Conservation (phyloP, 2,329 filamentous ascomycete species). For the Claviceps sp. region DNA sequence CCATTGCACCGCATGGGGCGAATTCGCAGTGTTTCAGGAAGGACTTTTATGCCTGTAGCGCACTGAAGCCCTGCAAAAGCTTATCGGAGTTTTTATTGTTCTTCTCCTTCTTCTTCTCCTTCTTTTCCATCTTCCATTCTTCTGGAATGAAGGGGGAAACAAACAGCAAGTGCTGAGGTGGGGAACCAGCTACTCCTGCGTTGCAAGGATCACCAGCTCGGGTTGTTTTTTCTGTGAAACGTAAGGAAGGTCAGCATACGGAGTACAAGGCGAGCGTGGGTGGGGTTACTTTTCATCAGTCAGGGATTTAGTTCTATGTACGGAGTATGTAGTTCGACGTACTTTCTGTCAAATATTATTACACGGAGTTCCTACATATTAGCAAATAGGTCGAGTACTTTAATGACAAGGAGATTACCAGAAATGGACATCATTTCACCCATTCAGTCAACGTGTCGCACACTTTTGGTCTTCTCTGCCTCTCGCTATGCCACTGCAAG, state of each 20-base stretch:
- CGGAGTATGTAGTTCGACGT: neutral
- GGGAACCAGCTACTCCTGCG: neutral
- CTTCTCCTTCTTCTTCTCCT: neutral
- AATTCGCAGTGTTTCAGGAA: slow-evolving; percentile 2
- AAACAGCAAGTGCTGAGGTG: neutral
- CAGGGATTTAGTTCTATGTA: neutral
- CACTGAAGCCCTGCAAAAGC: neutral
- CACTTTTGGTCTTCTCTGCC: neutral
- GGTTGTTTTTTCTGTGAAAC: neutral
- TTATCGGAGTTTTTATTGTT: neutral
- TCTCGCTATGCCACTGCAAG: too few species aligned
- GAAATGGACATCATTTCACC: neutral
- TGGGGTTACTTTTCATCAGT: neutral
- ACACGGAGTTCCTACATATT: neutral
- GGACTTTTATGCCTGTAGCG: neutral
- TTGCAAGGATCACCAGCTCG: neutral
- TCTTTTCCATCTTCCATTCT: neutral
- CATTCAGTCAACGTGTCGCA: neutral
- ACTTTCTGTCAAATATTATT: neutral
- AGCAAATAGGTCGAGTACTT: neutral
- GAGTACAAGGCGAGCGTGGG: neutral
- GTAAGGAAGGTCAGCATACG: neutral
- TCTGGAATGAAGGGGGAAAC: neutral
- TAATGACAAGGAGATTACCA: neutral
- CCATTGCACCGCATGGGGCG: neutral